A percentile compares a stretch with the other conserved stretches of the same genome.
Evolutionary conservation across 768 basidiomycete species (phyloP).

Genomic region (Paxillus involutus): DNA sequence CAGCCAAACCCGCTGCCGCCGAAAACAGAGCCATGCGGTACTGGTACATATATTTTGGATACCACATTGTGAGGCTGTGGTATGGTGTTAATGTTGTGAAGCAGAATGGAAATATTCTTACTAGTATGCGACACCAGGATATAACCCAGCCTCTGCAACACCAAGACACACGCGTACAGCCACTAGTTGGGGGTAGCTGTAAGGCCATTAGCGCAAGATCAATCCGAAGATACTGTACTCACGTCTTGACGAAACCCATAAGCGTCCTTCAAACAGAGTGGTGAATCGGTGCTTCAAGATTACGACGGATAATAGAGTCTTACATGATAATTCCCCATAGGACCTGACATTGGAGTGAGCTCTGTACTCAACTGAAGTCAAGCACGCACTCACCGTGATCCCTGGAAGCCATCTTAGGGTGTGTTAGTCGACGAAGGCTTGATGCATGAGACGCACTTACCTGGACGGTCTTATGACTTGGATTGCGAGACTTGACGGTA

Average conservation of each 20-base stretch:
- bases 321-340: conserved; percentile 67
- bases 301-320: too few species aligned
- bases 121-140: conserved; percentile 77
- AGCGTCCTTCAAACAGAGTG: conserved; percentile 40
- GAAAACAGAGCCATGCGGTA: conserved; percentile 64
- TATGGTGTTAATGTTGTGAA: not conserved
- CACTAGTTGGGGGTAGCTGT: conserved; percentile 61
- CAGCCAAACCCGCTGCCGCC: conserved; percentile 62
- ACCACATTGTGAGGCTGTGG: conserved; percentile 62
- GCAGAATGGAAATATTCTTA: conserved; percentile 26
- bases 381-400: conserved; percentile 48
- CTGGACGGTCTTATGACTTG: conserved; percentile 62
- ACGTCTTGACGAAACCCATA: conserved; percentile 73
- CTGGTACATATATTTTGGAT: conserved; percentile 61
- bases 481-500: conserved; percentile 36
- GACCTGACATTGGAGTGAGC: conserved; percentile 36
- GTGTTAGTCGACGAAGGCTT: conserved; percentile 33
- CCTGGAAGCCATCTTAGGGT: conserved; percentile 57
- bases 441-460: too few species aligned
- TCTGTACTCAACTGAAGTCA: not conserved
- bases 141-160: conserved; percentile 67
- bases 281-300: conserved; percentile 5
- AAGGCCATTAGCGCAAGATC: not conserved
- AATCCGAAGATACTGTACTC: not conserved
- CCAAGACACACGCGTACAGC: conserved; percentile 60